Base-by-base conservation (phyloP, 192 early-diverging fungal genomes). In the Backusella tuberculispora region DNA sequence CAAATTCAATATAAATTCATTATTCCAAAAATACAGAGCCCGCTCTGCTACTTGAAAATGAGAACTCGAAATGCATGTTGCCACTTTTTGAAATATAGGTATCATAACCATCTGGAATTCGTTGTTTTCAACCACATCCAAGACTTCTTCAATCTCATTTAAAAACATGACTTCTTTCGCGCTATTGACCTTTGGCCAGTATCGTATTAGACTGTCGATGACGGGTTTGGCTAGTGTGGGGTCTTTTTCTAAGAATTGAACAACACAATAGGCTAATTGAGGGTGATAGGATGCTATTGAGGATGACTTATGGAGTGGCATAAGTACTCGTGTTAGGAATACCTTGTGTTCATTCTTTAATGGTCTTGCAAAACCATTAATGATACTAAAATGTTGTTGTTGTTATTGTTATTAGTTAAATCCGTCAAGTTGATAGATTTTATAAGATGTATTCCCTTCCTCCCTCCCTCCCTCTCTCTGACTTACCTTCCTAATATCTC, bases 131-230 rank as follows among this genome's bases (percentile, higher is more conserved):
- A 95, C 95, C 0, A 96, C 92, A 81, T 98, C 95, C 87, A 99
- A 79, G 29, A 99, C 96, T 74, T 97, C 97, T 78, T 99, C 98
- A 48, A 99, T 86, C 82, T 99, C 98, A 82, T 95, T 96, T 76
- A 99, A 87, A 84, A 97, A 99, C 97, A 99, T 98, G 72, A 99
- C 95, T 85, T 99, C 97, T 83, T 99, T 99, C 14, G 96, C 95
- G 76, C 93, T 95, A 87, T 99, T 99, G 53, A 99, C 95, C 83
- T 98, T 99, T 66, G 98, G 98, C 98, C 98, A 99, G 83, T 89
- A 99, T 37, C 96, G 90, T 75, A 99, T 83, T 64, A 99, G 82
- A 6, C 94, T 92, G 77, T 87, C 89, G 40, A 99, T 86, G 45
- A 98, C 94, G 87, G 95, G 96, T 94, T 71, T 92, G 89, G 97